phyloP scores from a whole-genome alignment of 352 stramenopile species.

The Pythium sukuiense region DNA sequence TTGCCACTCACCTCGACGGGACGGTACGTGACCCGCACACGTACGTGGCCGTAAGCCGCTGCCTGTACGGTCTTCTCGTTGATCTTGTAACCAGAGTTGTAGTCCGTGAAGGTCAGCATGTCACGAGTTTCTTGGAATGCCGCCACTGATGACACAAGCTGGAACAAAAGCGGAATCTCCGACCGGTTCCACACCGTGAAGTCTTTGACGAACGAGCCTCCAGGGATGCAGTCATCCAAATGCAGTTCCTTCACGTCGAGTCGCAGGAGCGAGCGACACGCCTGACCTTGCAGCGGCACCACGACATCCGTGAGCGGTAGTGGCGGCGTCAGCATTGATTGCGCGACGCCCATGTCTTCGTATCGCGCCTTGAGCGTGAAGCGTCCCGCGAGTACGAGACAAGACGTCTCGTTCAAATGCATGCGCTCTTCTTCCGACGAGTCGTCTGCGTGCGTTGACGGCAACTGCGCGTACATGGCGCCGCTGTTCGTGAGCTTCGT shows the following conservation, averaged over 20 bases:
- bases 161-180: slow-evolving; percentile 86
- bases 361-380: slow-evolving; percentile 51
- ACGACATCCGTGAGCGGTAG: slow-evolving; percentile 60
- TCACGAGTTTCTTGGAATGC: slow-evolving; percentile 69
- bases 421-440: slow-evolving; percentile 85
- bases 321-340: slow-evolving; percentile 24
- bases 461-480: slow-evolving; percentile 14
- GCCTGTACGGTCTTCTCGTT: slow-evolving; percentile 80
- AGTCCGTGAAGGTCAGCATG: slow-evolving; percentile 80
- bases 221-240: slow-evolving; percentile 87
- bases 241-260: slow-evolving; percentile 88
- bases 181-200: slow-evolving; percentile 91
- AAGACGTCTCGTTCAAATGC: slow-evolving; percentile 84
- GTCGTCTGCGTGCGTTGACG: slow-evolving; percentile 37
- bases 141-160: slow-evolving; percentile 73
- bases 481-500: slow-evolving; percentile 50
- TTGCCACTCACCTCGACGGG: slow-evolving; percentile 59
- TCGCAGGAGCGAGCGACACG: slow-evolving; percentile 80
- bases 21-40: slow-evolving; percentile 85
- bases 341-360: slow-evolving; percentile 18
- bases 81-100: slow-evolving; percentile 85
- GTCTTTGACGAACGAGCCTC: slow-evolving; percentile 87
- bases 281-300: slow-evolving; percentile 76
- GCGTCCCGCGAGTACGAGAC: slow-evolving; percentile 63
- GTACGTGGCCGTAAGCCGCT: slow-evolving; percentile 81